Evolutionary conservation across 2,329 filamentous ascomycete genomes (phyloP).

Genomic region (Xylaria hypoxylon): DNA sequence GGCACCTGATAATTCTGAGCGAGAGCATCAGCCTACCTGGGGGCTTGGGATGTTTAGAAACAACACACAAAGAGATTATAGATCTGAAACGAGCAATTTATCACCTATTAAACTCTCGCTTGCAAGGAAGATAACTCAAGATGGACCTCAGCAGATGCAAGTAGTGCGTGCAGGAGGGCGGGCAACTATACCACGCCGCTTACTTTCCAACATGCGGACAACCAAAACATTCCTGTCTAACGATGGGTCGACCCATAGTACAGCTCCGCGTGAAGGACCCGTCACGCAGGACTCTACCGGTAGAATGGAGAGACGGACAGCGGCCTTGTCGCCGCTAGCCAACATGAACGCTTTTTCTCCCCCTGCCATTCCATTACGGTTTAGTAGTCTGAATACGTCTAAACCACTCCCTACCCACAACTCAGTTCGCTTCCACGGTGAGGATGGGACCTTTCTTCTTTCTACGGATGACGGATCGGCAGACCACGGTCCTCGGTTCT

Average conservation of each 20-base stretch:
- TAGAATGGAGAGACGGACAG: not conserved
- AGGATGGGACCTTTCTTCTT: constrained; percentile 23
- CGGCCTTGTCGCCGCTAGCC: not conserved
- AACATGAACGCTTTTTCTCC: constrained; percentile 6
- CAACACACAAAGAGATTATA: constrained; percentile 1
- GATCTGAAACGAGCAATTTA: not conserved
- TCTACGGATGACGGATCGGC: constrained; percentile 24
- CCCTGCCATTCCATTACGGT: constrained; percentile 27
- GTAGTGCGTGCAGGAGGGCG: constrained; percentile 22
- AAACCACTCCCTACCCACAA: not conserved
- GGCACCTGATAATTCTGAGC: not conserved
- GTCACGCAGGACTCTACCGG: not conserved
- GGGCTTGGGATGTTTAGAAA: constrained; percentile 19
- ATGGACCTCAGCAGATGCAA: constrained; percentile 24
- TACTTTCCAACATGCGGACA: constrained; percentile 7
- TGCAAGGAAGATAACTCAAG: constrained; percentile 12
- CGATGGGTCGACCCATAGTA: not conserved
- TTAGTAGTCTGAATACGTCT: constrained; percentile 34
- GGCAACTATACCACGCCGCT: constrained; percentile 7
- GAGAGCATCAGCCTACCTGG: constrained; percentile 20
- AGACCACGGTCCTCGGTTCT: not conserved
- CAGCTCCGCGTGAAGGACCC: not conserved
- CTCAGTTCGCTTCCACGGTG: not conserved
- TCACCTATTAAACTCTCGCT: constrained; percentile 28
- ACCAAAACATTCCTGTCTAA: constrained; percentile 6